phyloP scores from a whole-genome alignment of 2,329 filamentous ascomycete genomes.

The Pseudocercospora ulei region DNA sequence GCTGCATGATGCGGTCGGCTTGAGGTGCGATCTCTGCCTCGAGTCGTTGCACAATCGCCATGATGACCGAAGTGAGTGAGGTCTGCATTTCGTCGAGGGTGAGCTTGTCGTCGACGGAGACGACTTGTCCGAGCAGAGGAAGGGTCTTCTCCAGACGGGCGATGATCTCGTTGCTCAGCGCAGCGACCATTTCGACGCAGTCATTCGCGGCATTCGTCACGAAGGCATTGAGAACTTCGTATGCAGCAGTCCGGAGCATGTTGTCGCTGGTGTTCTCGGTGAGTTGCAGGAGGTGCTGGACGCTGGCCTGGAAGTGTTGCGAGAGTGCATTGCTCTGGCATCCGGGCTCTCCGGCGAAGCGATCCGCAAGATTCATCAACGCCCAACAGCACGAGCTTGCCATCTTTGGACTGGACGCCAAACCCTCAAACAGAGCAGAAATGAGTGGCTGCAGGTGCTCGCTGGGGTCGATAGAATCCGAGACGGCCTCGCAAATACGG shows the following conservation, averaged over 20 bases:
- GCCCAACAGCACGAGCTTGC: conserved; percentile 98
- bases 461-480: conserved; percentile 77
- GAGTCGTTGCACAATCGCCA: conserved; percentile 81
- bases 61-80: conserved; percentile 79
- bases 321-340: conserved; percentile 73
- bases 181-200: conserved; percentile 68
- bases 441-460: conserved; percentile 78
- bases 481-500: conserved; percentile 88
- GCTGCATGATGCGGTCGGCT: conserved; percentile 88
- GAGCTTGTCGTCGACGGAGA: conserved; percentile 92
- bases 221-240: conserved; percentile 93
- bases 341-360: conserved; percentile 79
- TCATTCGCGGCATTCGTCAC: conserved; percentile 83
- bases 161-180: conserved; percentile 76
- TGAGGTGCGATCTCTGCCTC: conserved; percentile 85
- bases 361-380: conserved; percentile 93
- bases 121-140: conserved; percentile 80
- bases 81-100: conserved; percentile 97
- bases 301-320: conserved; percentile 84
- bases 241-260: conserved; percentile 84
- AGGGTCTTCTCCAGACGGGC: conserved; percentile 85
- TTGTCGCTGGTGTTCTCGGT: conserved; percentile 83
- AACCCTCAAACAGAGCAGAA: conserved; percentile 75
- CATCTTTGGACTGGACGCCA: conserved; percentile 91
- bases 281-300: conserved; percentile 72